phyloP scores from a whole-genome alignment of 1,284 basidiomycete genomes.

The Naganishia cerealis region DNA sequence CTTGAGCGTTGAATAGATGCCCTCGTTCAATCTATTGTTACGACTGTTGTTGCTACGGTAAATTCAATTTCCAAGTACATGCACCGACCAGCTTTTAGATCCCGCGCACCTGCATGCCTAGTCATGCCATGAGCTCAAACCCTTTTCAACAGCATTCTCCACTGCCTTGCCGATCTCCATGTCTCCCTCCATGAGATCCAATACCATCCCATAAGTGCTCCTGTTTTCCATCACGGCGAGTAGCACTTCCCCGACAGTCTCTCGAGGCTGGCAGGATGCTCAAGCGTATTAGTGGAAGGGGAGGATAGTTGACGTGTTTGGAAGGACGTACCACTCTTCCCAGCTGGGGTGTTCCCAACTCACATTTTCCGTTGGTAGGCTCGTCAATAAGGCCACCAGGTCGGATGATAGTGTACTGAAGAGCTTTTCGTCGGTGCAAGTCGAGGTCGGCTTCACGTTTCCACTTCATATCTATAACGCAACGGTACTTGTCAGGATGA shows the following conservation, averaged over 20 bases:
- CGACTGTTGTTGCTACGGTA: no score
- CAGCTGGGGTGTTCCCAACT: conserved; percentile 64
- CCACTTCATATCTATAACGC: conserved; percentile 60
- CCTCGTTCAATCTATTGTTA: no score
- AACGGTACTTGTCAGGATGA: background rate
- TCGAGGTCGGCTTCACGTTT: conserved; percentile 72
- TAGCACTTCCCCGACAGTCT: conserved; percentile 65
- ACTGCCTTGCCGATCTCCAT: conserved; percentile 61
- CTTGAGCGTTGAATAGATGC: no score
- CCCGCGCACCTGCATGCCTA: background rate
- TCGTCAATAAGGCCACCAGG: conserved; percentile 64
- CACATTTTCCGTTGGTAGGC: conserved; percentile 60
- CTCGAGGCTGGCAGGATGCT: conserved; percentile 48
- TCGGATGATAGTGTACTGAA: conserved; percentile 70
- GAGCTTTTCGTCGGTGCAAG: conserved; percentile 61
- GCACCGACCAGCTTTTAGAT: background rate
- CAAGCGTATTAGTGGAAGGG: conserved; percentile 37
- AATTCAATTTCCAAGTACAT: no score
- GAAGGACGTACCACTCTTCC: conserved; percentile 54
- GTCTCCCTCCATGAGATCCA: conserved; percentile 66
- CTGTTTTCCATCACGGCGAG: conserved; percentile 61
- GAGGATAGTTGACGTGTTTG: background rate
- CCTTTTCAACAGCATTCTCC: conserved; percentile 64
- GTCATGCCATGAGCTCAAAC: conserved; percentile 33
- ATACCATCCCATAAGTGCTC: conserved; percentile 63